Evolutionary conservation across 495 filamentous ascomycete species (phyloP), one percentile per base, ranked within the genome.

Genomic region (Aspergillus bertholletiae): DNA sequence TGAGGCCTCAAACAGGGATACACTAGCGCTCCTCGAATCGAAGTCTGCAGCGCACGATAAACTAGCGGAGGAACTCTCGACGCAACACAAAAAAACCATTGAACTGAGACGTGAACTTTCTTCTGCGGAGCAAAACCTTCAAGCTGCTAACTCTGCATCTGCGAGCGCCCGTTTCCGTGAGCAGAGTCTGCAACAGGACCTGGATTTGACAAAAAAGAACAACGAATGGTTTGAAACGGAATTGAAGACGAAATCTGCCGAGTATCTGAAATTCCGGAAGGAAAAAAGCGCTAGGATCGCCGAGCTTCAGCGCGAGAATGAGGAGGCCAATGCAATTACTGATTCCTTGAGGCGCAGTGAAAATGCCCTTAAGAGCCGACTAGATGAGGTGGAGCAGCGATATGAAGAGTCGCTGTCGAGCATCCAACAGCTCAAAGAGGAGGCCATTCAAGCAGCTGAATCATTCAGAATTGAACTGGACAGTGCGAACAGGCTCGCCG

Each of bases 211-310:
- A 13, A 90, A 90, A 64, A 86, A 84, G 57, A 95, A 88, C 72
- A 92, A 90, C 56, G 95, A 97, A 54, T 97, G 90, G 88, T 85
- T 91, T 44, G 90, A 95, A 55, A 82, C 77, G 21, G 95, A 97
- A 68, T 76, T 97, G 21, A 92, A 95, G 73, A 92, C 89, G 0
- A 96, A 96, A 69, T 84, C 75, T 41, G 82, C 82, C 28, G 95
- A 97, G 61, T 83, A 89, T 43, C 80, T 90, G 54, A 96, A 92
- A 58, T 95, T 88, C 75, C 84, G 95, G 52, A 97, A 96, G 61
- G 94, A 99, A 66, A 97, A 97, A 78, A 85, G 85, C 59, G 82
- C 89, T 0, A 85, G 88, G 18, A 88, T 97, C 59, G 75, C 90
- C 11, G 88, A 93, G 63, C 83, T 99, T 26, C 89, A 97, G 65